Conservation (phyloP, 768 basidiomycete genomes). For the Lanmaoa rubissima region DNA sequence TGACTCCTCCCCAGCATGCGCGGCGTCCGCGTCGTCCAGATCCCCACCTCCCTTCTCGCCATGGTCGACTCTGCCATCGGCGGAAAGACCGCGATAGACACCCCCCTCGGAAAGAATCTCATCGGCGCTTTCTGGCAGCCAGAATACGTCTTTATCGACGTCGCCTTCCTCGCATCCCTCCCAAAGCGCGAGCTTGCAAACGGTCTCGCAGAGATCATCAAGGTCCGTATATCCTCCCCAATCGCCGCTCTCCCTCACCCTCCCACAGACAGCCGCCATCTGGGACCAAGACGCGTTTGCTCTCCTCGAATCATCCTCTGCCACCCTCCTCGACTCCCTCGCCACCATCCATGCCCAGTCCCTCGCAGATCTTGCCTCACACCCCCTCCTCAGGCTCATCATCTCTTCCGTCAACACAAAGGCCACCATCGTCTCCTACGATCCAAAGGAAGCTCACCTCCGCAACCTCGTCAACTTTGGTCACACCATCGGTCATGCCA, state of each 20-base stretch:
- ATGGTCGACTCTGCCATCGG: slow-evolving; percentile 99
- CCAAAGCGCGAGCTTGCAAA: slow-evolving; percentile 94
- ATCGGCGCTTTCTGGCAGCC: slow-evolving; percentile 99
- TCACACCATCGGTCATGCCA: slow-evolving; percentile 97
- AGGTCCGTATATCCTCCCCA: slow-evolving; percentile 50
- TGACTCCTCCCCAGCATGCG: slow-evolving; percentile 73
- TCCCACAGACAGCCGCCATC: slow-evolving; percentile 89
- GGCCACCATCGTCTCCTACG: slow-evolving; percentile 94
- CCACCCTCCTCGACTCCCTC: slow-evolving; percentile 85
- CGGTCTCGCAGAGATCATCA: slow-evolving; percentile 98
- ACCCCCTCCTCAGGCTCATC: slow-evolving; percentile 88
- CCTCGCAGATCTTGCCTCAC: slow-evolving; percentile 72
- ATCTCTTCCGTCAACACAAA: slow-evolving; percentile 93
- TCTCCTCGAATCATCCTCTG: slow-evolving; percentile 80
- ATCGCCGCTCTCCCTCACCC: neutral
- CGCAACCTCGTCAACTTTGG: slow-evolving; percentile 99
- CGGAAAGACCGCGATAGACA: slow-evolving; percentile 99
- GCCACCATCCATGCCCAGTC: slow-evolving; percentile 48
- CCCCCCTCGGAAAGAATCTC: slow-evolving; percentile 96
- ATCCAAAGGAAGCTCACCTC: slow-evolving; percentile 94
- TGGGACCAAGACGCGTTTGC: slow-evolving; percentile 92
- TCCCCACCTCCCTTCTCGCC: slow-evolving; percentile 93
- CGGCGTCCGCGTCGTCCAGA: slow-evolving; percentile 91
- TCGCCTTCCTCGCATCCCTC: slow-evolving; percentile 91
- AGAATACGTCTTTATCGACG: slow-evolving; percentile 95